Conservation (phyloP, 257 asterid species). For the Henckelia pumila region DNA sequence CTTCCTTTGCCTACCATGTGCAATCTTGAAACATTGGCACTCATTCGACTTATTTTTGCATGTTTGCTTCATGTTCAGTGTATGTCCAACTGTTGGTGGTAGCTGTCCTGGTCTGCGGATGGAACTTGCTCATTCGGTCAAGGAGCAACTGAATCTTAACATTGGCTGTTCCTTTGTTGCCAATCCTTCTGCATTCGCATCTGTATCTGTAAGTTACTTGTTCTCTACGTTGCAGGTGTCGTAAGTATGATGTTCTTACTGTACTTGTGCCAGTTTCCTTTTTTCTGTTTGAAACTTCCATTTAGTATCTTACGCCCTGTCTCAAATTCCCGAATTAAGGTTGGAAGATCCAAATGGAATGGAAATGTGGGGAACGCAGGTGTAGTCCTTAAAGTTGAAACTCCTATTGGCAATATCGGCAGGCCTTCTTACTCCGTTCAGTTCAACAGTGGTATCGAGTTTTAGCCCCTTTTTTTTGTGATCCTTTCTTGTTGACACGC, state of each 20-base stretch:
- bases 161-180: conserved; percentile 74
- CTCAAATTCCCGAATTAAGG: conserved; percentile 39
- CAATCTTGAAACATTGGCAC: conserved; percentile 1
- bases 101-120: conserved; percentile 75
- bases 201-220: conserved; percentile 63
- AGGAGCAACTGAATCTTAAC: conserved; percentile 71
- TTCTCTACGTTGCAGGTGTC: not conserved
- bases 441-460: conserved; percentile 84
- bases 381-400: conserved; percentile 72
- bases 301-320: not conserved
- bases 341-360: conserved; percentile 95
- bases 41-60: conserved; percentile 4
- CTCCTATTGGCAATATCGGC: conserved; percentile 66
- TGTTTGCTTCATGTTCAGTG: conserved; percentile 32
- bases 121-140: conserved; percentile 80
- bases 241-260: not conserved
- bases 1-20: conserved; percentile 7
- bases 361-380: conserved; percentile 90
- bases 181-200: conserved; percentile 80
- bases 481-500: not conserved
- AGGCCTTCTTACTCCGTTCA: conserved; percentile 80
- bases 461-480: conserved; percentile 27
- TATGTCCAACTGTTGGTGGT: conserved; percentile 91
- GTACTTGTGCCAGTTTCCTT: not conserved
- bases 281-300: not conserved